These are phyloP conservation scores for Trifolium dubium DNA, from an alignment of 306 rosid genomes.

Conservation along the genomic window DNA sequence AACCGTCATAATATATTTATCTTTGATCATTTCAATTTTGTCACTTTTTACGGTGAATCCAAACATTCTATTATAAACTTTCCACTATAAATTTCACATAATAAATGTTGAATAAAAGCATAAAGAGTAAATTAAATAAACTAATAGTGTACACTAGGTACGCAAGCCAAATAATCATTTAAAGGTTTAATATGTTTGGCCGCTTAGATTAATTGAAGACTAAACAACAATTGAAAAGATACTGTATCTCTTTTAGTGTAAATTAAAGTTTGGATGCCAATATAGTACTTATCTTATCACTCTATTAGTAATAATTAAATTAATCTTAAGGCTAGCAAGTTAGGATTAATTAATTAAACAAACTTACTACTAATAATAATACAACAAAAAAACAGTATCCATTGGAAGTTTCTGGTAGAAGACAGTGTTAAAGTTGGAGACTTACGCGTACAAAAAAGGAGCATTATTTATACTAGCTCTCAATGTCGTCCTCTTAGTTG, in stretches of 20 bases:
- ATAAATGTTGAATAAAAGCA: neutral
- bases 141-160: neutral
- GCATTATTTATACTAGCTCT: constrained; percentile 2
- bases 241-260: neutral
- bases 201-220: constrained; percentile 1
- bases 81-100: neutral
- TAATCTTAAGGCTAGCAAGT: neutral
- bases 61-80: too few relatives aligned
- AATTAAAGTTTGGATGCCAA: constrained; percentile 11
- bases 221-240: neutral
- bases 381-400: constrained; percentile 17
- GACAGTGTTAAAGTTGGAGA: constrained; percentile 20
- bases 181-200: neutral
- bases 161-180: constrained; percentile 7
- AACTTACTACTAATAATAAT: neutral
- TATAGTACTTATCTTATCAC: neutral
- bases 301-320: neutral
- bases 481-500: constrained; percentile 24
- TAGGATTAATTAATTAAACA: neutral
- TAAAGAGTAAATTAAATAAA: neutral
- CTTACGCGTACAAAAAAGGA: constrained; percentile 11
- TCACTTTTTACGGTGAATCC: too few relatives aligned
- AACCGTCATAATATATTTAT: too few relatives aligned
- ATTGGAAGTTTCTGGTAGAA: constrained; percentile 34
- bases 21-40: too few relatives aligned